Percentiles rank a stretch among this genome's conserved stretches.
Evolutionary conservation across 1,284 basidiomycete species (phyloP).

Genomic region (Fomitiporia mediterranea): DNA sequence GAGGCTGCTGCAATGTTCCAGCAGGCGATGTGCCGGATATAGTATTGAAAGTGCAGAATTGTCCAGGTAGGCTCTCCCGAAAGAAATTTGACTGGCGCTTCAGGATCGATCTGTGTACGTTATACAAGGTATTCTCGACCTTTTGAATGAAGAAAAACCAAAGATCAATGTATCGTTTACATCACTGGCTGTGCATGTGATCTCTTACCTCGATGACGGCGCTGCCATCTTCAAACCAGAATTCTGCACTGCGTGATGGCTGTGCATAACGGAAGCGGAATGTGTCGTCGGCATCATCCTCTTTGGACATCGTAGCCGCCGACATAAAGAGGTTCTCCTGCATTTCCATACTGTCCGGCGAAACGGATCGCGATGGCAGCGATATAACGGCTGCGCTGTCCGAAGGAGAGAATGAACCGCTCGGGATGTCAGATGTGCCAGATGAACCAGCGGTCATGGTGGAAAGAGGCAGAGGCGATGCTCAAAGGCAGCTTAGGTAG

Average conservation of each 20-base stretch:
- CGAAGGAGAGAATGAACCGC: neutral
- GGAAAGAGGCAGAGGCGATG: neutral
- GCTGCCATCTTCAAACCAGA: slow-evolving; percentile 11
- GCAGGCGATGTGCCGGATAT: too few species aligned
- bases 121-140: slow-evolving; percentile 4
- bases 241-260: neutral
- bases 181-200: neutral
- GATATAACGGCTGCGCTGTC: neutral
- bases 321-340: neutral
- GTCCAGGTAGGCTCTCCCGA: neutral
- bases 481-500: neutral
- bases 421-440: neutral
- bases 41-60: too few species aligned
- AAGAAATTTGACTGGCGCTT: slow-evolving; percentile 1
- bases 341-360: neutral
- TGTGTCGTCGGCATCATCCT: neutral
- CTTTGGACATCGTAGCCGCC: neutral
- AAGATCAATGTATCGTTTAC: neutral
- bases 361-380: neutral
- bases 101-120: slow-evolving; percentile 4
- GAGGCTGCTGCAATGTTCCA: neutral
- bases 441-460: neutral
- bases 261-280: neutral
- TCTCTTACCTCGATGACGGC: neutral
- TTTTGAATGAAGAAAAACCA: neutral